Evolutionary conservation across 2,329 filamentous ascomycete genomes (phyloP).

Genomic region (Aspergillus arachidicola): DNA sequence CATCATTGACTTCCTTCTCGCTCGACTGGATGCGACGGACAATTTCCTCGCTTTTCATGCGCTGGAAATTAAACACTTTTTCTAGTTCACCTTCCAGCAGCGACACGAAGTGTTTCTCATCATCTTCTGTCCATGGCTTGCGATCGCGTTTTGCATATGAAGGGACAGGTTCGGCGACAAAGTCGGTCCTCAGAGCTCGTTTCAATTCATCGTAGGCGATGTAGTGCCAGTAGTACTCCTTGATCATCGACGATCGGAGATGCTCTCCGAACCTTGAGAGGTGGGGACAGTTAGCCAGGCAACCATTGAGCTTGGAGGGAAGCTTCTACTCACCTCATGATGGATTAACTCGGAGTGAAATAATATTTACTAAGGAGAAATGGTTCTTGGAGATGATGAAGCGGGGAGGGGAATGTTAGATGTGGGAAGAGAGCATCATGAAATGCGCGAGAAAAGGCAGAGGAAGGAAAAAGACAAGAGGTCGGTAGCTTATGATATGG

Average conservation of each 20-base stretch:
- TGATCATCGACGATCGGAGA: conserved; percentile 91
- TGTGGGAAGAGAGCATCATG: conserved; percentile 2
- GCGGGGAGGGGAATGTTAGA: not conserved
- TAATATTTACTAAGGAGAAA: not conserved
- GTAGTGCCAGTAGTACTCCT: conserved; percentile 97
- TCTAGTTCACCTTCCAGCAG: conserved; percentile 90
- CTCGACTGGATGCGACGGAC: conserved; percentile 83
- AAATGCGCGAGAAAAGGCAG: not conserved
- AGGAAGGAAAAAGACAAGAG: not conserved
- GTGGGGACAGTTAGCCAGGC: conserved; percentile 19
- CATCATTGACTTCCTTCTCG: conserved; percentile 86
- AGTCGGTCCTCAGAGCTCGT: conserved; percentile 75
- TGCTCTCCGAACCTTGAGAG: conserved; percentile 82
- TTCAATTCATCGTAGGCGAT: conserved; percentile 97
- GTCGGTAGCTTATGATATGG: not conserved
- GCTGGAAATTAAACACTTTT: conserved; percentile 97
- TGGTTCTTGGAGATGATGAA: not conserved
- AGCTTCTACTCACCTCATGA: conserved; percentile 24
- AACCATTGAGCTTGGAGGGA: not conserved
- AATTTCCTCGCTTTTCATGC: conserved; percentile 96
- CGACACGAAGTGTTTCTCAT: conserved; percentile 85
- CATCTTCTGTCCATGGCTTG: conserved; percentile 82
- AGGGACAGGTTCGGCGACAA: conserved; percentile 54
- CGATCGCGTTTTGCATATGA: conserved; percentile 52
- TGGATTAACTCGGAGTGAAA: conserved; percentile 7